Evolutionary conservation across 257 asterid species (phyloP).

Genomic region (Solanum corneliomulleri): DNA sequence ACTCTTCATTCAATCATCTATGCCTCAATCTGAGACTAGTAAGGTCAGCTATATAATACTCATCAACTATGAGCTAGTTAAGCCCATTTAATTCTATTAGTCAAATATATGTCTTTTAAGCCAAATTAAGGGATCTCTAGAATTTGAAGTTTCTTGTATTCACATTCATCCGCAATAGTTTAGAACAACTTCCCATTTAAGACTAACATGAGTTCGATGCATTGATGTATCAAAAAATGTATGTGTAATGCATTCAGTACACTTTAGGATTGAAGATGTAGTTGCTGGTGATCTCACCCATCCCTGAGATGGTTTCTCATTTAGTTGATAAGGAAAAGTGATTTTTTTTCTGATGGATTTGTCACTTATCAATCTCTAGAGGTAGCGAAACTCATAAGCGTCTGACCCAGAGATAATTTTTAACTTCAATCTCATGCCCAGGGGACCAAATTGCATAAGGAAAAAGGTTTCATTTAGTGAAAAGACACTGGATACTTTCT

Average conservation of each 20-base stretch:
- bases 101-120: background rate
- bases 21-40: background rate
- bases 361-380: background rate
- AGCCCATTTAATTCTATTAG: background rate
- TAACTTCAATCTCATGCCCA: background rate
- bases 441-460: background rate
- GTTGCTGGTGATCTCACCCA: background rate
- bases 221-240: background rate
- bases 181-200: background rate
- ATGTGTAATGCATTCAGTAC: background rate
- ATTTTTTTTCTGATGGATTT: background rate
- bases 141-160: background rate
- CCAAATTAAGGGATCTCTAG: background rate
- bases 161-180: background rate
- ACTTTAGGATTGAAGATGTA: background rate
- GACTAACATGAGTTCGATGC: background rate
- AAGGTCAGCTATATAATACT: background rate
- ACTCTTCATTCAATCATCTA: background rate
- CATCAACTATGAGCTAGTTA: background rate
- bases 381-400: background rate
- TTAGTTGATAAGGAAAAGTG: background rate
- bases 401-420: background rate
- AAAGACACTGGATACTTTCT: background rate
- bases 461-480: background rate
- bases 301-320: background rate